phyloP scores from a whole-genome alignment of 345 rosid species.

The Linum trigynum region DNA sequence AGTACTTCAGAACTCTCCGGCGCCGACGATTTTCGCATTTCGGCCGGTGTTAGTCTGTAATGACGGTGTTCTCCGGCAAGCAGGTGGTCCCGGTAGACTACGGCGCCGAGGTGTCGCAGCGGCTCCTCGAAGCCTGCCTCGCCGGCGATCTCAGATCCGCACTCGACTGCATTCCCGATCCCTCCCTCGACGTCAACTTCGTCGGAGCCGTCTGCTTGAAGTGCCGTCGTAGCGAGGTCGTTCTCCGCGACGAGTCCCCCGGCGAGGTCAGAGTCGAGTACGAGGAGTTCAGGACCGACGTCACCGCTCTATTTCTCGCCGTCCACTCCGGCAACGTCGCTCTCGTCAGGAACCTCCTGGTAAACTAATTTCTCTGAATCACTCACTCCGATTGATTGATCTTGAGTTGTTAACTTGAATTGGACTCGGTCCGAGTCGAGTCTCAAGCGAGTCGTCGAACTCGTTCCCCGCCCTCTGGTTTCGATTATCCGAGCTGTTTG shows the following conservation, averaged over 20 bases:
- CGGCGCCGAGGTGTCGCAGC: constrained; percentile 78
- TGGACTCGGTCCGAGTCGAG: neutral
- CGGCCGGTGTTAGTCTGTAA: constrained; percentile 3
- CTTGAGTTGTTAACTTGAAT: too few species aligned
- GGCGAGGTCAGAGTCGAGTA: constrained; percentile 52
- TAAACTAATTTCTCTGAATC: constrained; percentile 17
- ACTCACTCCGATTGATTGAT: neutral
- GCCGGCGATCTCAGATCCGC: constrained; percentile 57
- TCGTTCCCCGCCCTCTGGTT: neutral
- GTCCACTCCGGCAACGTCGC: constrained; percentile 64
- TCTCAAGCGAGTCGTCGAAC: too few species aligned
- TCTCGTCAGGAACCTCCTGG: constrained; percentile 78
- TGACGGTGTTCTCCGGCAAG: constrained; percentile 77
- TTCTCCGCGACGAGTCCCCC: constrained; percentile 52
- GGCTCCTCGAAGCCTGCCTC: constrained; percentile 66
- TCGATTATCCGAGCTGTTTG: neutral
- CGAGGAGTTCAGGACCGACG: constrained; percentile 89
- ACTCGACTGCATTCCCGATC: constrained; percentile 53
- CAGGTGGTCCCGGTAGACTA: constrained; percentile 90
- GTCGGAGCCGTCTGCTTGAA: constrained; percentile 71
- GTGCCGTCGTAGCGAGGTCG: constrained; percentile 58
- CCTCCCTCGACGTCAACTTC: constrained; percentile 75
- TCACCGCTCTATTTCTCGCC: constrained; percentile 83
- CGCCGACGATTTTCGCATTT: neutral
- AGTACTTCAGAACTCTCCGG: neutral